Evolutionary conservation across 768 basidiomycete genomes (phyloP).

Genomic region (Lactarius quietus): DNA sequence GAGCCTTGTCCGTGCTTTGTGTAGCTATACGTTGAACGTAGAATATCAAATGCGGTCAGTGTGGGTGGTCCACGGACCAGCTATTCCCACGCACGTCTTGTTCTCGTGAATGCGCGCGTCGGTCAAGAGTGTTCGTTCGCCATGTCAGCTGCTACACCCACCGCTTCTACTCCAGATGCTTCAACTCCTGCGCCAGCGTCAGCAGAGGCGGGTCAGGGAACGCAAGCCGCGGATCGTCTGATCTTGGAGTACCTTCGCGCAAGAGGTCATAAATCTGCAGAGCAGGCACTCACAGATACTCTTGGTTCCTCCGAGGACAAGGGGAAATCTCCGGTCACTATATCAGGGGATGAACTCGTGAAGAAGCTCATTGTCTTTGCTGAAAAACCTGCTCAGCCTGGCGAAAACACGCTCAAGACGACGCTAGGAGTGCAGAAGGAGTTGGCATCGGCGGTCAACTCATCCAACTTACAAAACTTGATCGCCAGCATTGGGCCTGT

Average conservation of each 20-base stretch:
- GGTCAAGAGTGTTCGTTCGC: not conserved
- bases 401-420: slow-evolving; percentile 71
- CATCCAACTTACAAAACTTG: slow-evolving; percentile 68
- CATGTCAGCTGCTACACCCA: slow-evolving; percentile 51
- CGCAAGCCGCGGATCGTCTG: slow-evolving; percentile 39
- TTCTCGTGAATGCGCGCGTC: not conserved
- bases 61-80: not conserved
- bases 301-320: slow-evolving; percentile 38
- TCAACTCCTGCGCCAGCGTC: slow-evolving; percentile 36
- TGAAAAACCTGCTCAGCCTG: slow-evolving; percentile 61
- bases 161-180: slow-evolving; percentile 48
- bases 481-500: slow-evolving; percentile 74
- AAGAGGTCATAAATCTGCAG: slow-evolving; percentile 45
- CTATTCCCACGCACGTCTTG: not conserved
- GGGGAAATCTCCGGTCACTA: slow-evolving; percentile 34
- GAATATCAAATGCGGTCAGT: not conserved
- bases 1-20: too few relatives aligned
- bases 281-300: slow-evolving; percentile 41
- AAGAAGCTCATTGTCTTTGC: slow-evolving; percentile 62
- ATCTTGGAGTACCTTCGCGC: slow-evolving; percentile 49
- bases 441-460: slow-evolving; percentile 63
- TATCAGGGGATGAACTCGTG: slow-evolving; percentile 50
- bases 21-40: not conserved
- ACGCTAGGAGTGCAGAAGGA: slow-evolving; percentile 62
- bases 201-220: slow-evolving; percentile 44